These are phyloP conservation scores for Curvularia sp. DNA, from an alignment of 2,329 filamentous ascomycete genomes.

Conservation along the genomic window DNA sequence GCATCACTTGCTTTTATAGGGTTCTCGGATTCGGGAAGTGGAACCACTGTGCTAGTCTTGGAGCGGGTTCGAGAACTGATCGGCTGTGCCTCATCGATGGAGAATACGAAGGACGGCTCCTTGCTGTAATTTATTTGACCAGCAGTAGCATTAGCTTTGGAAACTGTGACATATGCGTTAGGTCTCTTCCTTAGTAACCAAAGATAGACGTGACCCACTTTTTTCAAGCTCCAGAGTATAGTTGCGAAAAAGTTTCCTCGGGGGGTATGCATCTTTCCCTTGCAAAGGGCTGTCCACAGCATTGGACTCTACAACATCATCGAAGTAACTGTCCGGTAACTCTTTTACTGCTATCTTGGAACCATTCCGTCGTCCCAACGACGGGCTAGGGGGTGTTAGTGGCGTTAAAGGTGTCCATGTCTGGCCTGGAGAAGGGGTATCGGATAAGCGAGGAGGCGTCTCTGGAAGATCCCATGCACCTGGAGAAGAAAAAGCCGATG, in stretches of 20 bases:
- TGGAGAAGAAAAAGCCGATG: neutral
- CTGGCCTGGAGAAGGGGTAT: neutral
- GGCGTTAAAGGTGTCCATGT: neutral
- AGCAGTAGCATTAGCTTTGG: neutral
- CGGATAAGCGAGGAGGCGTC: neutral
- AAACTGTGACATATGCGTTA: neutral
- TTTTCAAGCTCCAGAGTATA: neutral
- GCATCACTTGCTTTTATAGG: neutral
- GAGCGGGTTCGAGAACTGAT: neutral
- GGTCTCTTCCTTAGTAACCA: neutral
- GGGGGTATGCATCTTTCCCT: neutral
- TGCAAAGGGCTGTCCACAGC: neutral
- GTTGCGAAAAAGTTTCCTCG: neutral
- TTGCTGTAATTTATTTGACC: neutral
- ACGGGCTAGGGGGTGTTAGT: neutral
- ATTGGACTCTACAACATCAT: neutral
- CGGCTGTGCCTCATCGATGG: neutral
- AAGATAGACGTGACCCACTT: neutral
- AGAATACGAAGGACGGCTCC: neutral
- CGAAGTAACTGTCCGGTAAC: neutral
- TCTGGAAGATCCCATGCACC: neutral
- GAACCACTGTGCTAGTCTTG: neutral
- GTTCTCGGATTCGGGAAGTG: neutral
- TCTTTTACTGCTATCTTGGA: neutral
- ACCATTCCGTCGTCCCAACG: neutral